These are phyloP conservation scores for Diaporthe longicolla DNA, from an alignment of 2,329 filamentous ascomycete species.

Conservation along the genomic window DNA sequence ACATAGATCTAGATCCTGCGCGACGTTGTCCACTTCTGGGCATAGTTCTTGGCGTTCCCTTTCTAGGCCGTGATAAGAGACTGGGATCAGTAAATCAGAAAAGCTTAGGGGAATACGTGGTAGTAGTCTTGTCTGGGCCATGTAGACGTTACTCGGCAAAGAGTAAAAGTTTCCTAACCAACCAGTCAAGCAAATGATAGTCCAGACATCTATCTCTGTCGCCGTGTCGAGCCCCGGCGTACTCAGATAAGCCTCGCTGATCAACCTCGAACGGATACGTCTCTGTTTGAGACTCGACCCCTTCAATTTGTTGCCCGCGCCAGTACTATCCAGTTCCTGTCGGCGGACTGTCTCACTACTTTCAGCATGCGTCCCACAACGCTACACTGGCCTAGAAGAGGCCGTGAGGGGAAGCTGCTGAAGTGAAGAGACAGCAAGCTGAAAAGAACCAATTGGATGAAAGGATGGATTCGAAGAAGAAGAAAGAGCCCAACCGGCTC, in stretches of 20 bases:
- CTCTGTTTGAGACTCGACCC: background rate
- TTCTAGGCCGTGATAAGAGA: no score
- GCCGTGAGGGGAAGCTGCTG: background rate
- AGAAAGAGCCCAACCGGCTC: background rate
- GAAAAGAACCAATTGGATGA: background rate
- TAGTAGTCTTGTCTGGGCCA: background rate
- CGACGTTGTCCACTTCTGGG: background rate
- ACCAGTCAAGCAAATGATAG: background rate
- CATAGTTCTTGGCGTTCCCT: background rate
- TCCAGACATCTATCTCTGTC: background rate
- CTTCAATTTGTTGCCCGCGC: background rate
- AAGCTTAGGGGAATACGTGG: background rate
- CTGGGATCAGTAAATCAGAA: background rate
- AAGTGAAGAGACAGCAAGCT: background rate
- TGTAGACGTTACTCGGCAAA: background rate
- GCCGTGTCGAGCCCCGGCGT: background rate
- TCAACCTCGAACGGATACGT: background rate
- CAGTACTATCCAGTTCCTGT: background rate
- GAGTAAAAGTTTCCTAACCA: background rate
- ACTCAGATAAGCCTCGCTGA: background rate
- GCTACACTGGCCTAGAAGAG: background rate
- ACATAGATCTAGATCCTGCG: background rate
- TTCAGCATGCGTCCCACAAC: slow-evolving; percentile 9
- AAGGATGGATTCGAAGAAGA: background rate
- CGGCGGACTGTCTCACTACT: background rate